Base-by-base conservation (phyloP, 1,284 basidiomycete species). In the Coniophora puteana region DNA sequence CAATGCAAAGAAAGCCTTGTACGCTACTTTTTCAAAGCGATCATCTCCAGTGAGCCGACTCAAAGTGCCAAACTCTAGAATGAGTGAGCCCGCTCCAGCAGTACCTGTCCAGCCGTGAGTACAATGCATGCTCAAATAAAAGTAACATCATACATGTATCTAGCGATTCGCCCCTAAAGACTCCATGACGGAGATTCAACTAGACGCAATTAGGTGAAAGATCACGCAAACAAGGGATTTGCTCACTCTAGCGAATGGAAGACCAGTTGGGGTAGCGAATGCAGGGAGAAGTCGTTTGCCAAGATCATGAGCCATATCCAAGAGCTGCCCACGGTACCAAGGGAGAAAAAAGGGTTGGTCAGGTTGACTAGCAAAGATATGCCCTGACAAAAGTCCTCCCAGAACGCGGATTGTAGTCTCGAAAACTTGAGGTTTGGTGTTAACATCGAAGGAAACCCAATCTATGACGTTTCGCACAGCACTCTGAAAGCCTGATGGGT, bases 31-130 rank as follows among this genome's bases (percentile, higher is more conserved):
- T 65, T 97, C 93, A 55, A 91, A 97, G 12, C 82, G 76, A 24
- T 81, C 74, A 54, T 95, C 91, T 8, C 88, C 88, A 13, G 92
- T 93, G 25, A 97, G 71, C 21, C 93, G 80, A 52, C 89, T 91
- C 16, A 97, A 67, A 6, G 89, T 85, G n/a, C 83, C 89, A 59
- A 96, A 96, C 61, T 97, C 93, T 18, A 97, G 69, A 32, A 96
- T 82, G 35, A 97, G 68, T 32, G 91, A 93, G 5, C 92, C 92
- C 17, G 93, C 94, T 28, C 92, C 93, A 32, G 93, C 92, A 27
- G 89, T 84, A 61, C 89, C 90, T 90, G 49, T 28, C 39, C 34
- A 43, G 39, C 26, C 26, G 44, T 49, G 26, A 61, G 49, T 46
- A 39, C 17, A 22, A 37, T 36, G 28, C 22, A n/a, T n/a, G n/a